A percentile compares a stretch with the other conserved stretches of the same genome.
phyloP scores from a whole-genome alignment of 371 early-diverging fungal genomes.

The Mortierella polycephala region DNA sequence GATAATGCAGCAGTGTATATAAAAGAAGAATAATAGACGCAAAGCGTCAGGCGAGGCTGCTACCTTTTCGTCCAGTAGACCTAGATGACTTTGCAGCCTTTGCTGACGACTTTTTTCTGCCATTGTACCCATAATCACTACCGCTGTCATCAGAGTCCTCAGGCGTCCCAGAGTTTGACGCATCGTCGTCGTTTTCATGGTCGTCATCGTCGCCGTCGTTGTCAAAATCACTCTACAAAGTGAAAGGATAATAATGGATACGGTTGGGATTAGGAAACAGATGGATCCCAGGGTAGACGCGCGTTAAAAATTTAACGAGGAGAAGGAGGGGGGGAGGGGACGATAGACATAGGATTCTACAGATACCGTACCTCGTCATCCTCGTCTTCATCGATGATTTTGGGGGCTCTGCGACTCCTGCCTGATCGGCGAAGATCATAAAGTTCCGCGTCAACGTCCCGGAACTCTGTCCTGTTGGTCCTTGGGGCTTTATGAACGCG shows the following conservation, averaged over 20 bases:
- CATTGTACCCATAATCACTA: constrained; percentile 47
- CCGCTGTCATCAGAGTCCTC: constrained; percentile 49
- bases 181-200: constrained; percentile 25
- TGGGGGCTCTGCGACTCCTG: constrained; percentile 53
- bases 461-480: constrained; percentile 35
- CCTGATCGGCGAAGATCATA: constrained; percentile 67
- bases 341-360: background rate
- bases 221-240: constrained; percentile 45
- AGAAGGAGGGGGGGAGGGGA: background rate
- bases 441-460: constrained; percentile 61
- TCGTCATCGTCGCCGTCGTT: constrained; percentile 43
- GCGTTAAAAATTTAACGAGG: background rate
- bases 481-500: constrained; percentile 25
- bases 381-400: constrained; percentile 46
- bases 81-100: constrained; percentile 24
- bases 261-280: background rate
- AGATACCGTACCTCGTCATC: constrained; percentile 32
- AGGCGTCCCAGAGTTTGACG: constrained; percentile 30
- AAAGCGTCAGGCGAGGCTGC: background rate
- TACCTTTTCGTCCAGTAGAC: constrained; percentile 41
- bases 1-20: background rate
- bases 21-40: background rate
- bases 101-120: constrained; percentile 25
- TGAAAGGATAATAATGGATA: background rate
- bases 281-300: background rate